phyloP scores from a whole-genome alignment of 2,329 filamentous ascomycete species.

The Colletotrichum tropicale region DNA sequence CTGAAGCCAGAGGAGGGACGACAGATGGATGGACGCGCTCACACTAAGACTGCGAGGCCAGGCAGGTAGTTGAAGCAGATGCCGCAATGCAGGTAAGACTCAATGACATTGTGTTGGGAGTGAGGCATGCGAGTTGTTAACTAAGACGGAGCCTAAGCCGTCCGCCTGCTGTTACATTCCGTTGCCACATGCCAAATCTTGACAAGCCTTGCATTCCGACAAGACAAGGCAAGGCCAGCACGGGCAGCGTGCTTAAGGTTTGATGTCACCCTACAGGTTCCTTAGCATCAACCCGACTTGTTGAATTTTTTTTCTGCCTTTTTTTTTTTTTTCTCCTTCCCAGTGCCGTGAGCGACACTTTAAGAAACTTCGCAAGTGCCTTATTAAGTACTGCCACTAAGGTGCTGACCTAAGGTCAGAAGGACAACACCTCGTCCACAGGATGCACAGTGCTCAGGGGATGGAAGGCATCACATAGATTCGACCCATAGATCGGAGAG shows the following conservation, averaged over 20 bases:
- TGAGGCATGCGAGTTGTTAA: not conserved
- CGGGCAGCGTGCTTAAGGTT: slow-evolving; percentile 12
- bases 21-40: not conserved
- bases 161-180: not conserved
- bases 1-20: not conserved
- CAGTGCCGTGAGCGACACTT: not conserved
- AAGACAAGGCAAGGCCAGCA: not conserved
- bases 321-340: not conserved
- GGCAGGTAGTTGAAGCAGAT: not conserved
- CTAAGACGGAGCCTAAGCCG: not conserved
- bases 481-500: not conserved
- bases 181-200: not conserved
- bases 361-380: not conserved
- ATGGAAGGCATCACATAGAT: not conserved
- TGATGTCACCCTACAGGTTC: slow-evolving; percentile 3
- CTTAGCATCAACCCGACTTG: not conserved
- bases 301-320: not conserved
- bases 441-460: not conserved
- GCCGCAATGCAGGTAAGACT: not conserved
- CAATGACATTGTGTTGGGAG: not conserved
- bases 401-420: not conserved
- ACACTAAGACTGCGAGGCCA: not conserved
- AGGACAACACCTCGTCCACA: not conserved
- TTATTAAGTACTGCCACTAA: not conserved
- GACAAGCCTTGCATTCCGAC: not conserved